Percentiles rank a stretch among this genome's conserved stretches.
Conservation (phyloP, 768 basidiomycete species). For the Russula earlei region DNA sequence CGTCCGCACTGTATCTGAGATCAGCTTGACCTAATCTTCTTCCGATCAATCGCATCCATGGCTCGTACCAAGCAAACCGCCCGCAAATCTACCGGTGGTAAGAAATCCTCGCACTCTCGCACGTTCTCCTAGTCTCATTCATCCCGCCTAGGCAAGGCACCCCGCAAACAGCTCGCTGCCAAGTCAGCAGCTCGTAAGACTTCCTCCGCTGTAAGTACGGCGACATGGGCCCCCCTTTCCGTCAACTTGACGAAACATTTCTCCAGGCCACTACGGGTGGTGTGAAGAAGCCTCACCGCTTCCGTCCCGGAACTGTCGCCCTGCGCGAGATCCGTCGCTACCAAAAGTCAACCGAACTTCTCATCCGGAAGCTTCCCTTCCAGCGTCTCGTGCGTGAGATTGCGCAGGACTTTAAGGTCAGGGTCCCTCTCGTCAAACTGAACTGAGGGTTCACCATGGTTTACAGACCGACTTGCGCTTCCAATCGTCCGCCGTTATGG, state of each 20-base stretch:
- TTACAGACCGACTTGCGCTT: constrained; percentile 46
- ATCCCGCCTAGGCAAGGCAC: constrained; percentile 39
- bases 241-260: background rate
- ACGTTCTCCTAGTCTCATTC: background rate
- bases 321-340: constrained; percentile 33
- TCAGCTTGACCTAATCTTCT: background rate
- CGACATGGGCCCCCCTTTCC: background rate
- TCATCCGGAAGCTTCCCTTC: constrained; percentile 48
- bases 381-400: constrained; percentile 57
- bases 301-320: constrained; percentile 32
- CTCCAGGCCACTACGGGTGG: constrained; percentile 41
- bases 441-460: background rate
- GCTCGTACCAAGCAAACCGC: constrained; percentile 72
- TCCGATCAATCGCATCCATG: constrained; percentile 34
- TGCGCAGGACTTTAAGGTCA: constrained; percentile 56
- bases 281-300: constrained; percentile 50
- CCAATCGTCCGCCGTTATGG: constrained; percentile 56
- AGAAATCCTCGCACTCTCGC: constrained; percentile 11
- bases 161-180: constrained; percentile 63
- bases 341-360: constrained; percentile 33
- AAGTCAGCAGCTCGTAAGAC: constrained; percentile 57
- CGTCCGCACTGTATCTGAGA: constrained; percentile 1
- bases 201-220: constrained; percentile 30
- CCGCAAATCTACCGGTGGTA: constrained; percentile 69
- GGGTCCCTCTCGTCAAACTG: background rate